Base-by-base conservation (phyloP, 768 basidiomycete genomes). In the Lentinus brumalis region DNA sequence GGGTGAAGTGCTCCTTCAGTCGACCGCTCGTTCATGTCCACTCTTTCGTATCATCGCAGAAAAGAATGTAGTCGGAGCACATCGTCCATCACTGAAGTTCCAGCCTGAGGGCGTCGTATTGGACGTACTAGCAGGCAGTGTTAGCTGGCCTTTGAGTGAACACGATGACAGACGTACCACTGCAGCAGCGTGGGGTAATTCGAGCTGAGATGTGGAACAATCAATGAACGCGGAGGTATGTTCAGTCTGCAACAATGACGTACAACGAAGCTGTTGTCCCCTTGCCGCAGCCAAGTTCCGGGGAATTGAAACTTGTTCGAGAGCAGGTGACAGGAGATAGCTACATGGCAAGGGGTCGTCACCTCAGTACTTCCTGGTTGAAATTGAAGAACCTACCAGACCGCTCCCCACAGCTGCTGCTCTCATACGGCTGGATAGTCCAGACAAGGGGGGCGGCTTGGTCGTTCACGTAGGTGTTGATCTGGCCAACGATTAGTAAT, bases 361-460 rank as follows among this genome's bases (percentile, higher is more conserved):
- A 21, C 10, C 39, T 29, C 15, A 16, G 5, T 42, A 14, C 30
- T 26, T 8, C 16, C 11, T 10, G 10, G 30, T 11, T 41, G 16
- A 5, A 38, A 18, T 18, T 18, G n/a, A 15, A 21, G 15, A 7
- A 61, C 58, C 8, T 26, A 69, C 70, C 70, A 6, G 69, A 71
- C 2, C 70, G 70, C 46, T 66, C 66, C 0, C 66, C 71, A 57
- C 71, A 72, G 46, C 71, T 72, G 52, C 69, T 68, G 44, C 71
- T 72, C 52, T 72, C 57, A 47, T 51, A 59, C 40, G 57, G 42
- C 29, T 63, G 60, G 46, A 71, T 68, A 5, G 56, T 55, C 61
- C 63, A 71, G 4, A 50, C 47, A 2, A 68, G 62, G 26, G 61
- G 50, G 8, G 35, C 32, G 7, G 42, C 12, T 14, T 50, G 35